Conservation (phyloP, 140 eudicot species). For the Erigeron philadelphicus region DNA sequence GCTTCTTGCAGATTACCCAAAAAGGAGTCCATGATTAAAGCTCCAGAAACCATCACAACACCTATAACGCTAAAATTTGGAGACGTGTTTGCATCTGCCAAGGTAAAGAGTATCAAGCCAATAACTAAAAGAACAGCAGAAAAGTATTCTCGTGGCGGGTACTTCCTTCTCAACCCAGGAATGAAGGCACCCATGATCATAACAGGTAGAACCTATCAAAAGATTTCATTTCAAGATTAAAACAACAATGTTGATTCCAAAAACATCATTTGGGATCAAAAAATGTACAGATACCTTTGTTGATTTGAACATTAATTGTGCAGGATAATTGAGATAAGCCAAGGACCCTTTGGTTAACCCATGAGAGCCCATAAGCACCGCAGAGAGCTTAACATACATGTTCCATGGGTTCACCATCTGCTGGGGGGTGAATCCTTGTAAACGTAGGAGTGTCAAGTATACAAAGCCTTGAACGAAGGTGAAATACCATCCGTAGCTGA, state of each 20-base stretch:
- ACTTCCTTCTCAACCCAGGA: conserved; percentile 57
- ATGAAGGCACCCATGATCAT: conserved; percentile 61
- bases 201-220: conserved; percentile 42
- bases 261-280: background rate
- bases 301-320: conserved; percentile 93
- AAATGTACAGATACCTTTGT: conserved; percentile 52
- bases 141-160: conserved; percentile 49
- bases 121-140: conserved; percentile 49
- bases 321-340: conserved; percentile 91
- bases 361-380: conserved; percentile 88
- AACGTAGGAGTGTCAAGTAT: conserved; percentile 52
- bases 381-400: conserved; percentile 81
- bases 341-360: conserved; percentile 93
- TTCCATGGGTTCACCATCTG: conserved; percentile 99
- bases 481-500: conserved; percentile 96
- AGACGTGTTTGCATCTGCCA: conserved; percentile 54
- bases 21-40: conserved; percentile 87
- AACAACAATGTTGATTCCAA: conserved; percentile 13
- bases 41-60: conserved; percentile 76
- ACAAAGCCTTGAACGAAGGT: conserved; percentile 94
- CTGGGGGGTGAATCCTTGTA: conserved; percentile 80
- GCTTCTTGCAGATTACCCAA: conserved; percentile 97
- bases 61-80: conserved; percentile 54
- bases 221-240: background rate
- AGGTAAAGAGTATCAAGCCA: conserved; percentile 53